Base-by-base conservation (phyloP, 225 moss, liverwort and hornwort species). In the Neckera pumila region DNA sequence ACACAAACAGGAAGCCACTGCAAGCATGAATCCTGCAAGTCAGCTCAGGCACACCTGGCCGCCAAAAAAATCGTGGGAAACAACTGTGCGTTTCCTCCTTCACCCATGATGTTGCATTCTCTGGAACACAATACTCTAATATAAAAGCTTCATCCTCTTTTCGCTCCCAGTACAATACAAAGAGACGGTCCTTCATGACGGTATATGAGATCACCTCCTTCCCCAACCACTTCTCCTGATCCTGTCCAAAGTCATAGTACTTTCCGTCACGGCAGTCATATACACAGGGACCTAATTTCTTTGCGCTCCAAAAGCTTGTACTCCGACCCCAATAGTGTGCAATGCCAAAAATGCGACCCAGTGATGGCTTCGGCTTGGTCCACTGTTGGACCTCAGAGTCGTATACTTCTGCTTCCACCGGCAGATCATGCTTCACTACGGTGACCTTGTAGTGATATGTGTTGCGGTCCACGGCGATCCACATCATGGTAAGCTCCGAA, bases 41-140 rank as follows among this genome's bases (percentile, higher is more conserved):
- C 5, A 2, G 0, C 34, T 1, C 7, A 75, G 2, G 0, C 47
- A 11, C 11, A 11, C 11, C 11, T 10, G 45, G 47, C 47, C 11
- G 12, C 51, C 51, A 4, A 34, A 9, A 9, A 53, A 22, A 0
- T 3, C 3, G 0, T 3, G 56, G 6, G 6, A 7, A 45, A 45
- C 23, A 23, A 77, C 2, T 2, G 6, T 77, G n/a, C 47, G 47
- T 47, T 47, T n/a, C 2, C 6, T 36, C 10, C 56, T n/a, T 25
- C 10, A 77, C 17, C 53, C 53, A 56, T 25, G 36, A n/a, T 15
- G 56, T 25, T 6, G 25, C n/a, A n/a, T n/a, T 56, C 10, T n/a
- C 15, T 16, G 10, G n/a, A 56, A 77, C 25, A 16, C 1, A 25
- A 0, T 26, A 56, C n/a, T 56, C 16, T 1, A 6, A 23, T n/a